Evolutionary conservation across 768 basidiomycete species (phyloP).

Genomic region (Dictyophora rubrovolvata): DNA sequence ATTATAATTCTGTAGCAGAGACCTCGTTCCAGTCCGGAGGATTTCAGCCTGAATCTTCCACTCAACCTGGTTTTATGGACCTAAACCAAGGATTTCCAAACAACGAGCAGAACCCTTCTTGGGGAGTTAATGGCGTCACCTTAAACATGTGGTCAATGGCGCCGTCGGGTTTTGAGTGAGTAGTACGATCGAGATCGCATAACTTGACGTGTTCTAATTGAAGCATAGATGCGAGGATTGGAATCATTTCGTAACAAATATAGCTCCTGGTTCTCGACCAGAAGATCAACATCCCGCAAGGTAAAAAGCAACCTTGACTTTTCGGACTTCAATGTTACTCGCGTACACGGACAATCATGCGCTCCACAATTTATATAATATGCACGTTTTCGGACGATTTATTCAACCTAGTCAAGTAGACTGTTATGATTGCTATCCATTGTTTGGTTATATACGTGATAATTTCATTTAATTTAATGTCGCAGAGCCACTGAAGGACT

Average conservation of each 20-base stretch:
- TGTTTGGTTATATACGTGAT: no score
- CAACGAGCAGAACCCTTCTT: not conserved
- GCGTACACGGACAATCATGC: no score
- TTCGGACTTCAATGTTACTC: no score
- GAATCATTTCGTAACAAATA: conserved; percentile 2
- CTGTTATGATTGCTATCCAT: no score
- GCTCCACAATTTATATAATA: no score
- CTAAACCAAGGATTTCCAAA: not conserved
- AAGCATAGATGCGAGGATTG: conserved; percentile 6
- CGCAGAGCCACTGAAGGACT: no score
- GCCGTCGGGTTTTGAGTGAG: conserved; percentile 6
- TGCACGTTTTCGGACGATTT: no score
- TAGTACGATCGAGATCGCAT: not conserved
- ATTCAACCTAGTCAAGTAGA: no score
- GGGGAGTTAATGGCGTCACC: not conserved
- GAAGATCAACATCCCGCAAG: conserved; percentile 3
- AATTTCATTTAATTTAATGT: no score
- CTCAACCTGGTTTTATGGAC: not conserved
- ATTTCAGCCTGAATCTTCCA: not conserved
- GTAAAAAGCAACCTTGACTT: not conserved
- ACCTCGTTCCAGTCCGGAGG: not conserved
- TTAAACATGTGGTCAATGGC: conserved; percentile 9
- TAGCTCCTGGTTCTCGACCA: not conserved
- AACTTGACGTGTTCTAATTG: not conserved
- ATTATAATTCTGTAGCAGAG: not conserved